Evolutionary conservation across 2,329 filamentous ascomycete genomes (phyloP).

Genomic region (Pezicula rhizophila): DNA sequence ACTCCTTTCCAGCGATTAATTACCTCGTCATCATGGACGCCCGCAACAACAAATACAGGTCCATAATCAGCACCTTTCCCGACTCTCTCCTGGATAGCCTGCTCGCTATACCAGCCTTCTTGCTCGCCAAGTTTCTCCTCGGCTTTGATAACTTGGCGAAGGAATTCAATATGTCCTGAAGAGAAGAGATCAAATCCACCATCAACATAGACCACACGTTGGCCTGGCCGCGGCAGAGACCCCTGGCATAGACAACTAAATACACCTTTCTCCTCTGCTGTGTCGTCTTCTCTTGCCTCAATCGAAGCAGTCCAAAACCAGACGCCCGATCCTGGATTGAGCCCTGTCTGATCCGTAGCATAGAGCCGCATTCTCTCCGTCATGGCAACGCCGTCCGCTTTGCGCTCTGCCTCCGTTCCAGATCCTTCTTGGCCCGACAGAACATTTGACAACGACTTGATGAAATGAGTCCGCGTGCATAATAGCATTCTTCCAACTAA

Average conservation of each 20-base stretch:
- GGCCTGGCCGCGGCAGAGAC: constrained; percentile 64
- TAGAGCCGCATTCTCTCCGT: constrained; percentile 74
- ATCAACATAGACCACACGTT: constrained; percentile 89
- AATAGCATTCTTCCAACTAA: constrained; percentile 97
- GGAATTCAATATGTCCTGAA: constrained; percentile 92
- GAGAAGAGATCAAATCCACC: constrained; percentile 96
- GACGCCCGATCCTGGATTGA: constrained; percentile 72
- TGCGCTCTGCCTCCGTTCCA: constrained; percentile 62
- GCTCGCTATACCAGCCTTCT: constrained; percentile 69
- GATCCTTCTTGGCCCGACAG: constrained; percentile 68
- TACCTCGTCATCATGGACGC: constrained; percentile 88
- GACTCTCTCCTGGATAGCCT: constrained; percentile 56
- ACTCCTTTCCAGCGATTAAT: constrained; percentile 96
- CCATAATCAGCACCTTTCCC: constrained; percentile 65
- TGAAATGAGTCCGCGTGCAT: constrained; percentile 91
- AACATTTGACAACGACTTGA: constrained; percentile 66
- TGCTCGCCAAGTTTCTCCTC: constrained; percentile 65
- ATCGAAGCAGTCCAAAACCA: constrained; percentile 69
- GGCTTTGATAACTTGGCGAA: constrained; percentile 66
- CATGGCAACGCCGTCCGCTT: constrained; percentile 61
- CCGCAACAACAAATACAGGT: constrained; percentile 83
- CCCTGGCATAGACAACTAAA: constrained; percentile 68
- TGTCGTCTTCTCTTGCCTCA: constrained; percentile 26
- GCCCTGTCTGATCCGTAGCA: constrained; percentile 78
- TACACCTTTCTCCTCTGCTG: constrained; percentile 52